Base-by-base conservation (phyloP, 306 rosid genomes). In the Gastrolobium villosum region DNA sequence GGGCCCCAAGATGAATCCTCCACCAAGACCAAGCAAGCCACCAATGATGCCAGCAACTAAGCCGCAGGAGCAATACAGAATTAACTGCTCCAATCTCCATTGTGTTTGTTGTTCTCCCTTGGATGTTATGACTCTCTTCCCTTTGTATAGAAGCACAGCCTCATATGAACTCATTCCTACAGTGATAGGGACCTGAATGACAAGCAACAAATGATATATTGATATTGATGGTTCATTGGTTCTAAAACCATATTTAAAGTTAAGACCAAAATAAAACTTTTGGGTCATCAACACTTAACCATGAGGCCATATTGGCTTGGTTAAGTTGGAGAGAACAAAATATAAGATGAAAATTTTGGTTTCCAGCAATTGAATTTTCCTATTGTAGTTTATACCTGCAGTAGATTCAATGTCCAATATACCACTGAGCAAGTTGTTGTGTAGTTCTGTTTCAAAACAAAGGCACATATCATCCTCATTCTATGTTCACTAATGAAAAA, bases 1-100 rank as follows among this genome's bases (percentile, higher is more conserved):
- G 13, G 97, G 97, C 4, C 94, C 97, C 74, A 92, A 74, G 63
- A 89, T 92, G 87, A 92, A 92, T 35, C 94, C 94, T n/a, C 94
- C 94, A 70, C 97, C 97, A 34, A 92, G 84, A 6, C 97, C 97
- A 46, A 92, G 93, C 82, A 90, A 81, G 5, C 97, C 97, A 45
- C 94, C 97, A 34, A 92, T 83, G 70, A 90, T 61, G 7, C 97
- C 97, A 62, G 97, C 94, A 54, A 82, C 4, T 1, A 90, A 55
- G 11, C 94, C 97, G 65, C 89, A 82, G 14, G 67, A 1, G 56
- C 90, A 77, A 78, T 85, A 90, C 0, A 90, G 43, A 55, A 85
- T 65, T 3, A 92, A 45, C 60, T 82, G 88, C 20, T 78, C 76
- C 60, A 88, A 72, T 65, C 80, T 52, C 94, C 86, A 88, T 65